Percentiles rank a stretch among this genome's conserved stretches.
Conservation (phyloP, 352 stramenopile species). For the Plasmopara viticola region DNA sequence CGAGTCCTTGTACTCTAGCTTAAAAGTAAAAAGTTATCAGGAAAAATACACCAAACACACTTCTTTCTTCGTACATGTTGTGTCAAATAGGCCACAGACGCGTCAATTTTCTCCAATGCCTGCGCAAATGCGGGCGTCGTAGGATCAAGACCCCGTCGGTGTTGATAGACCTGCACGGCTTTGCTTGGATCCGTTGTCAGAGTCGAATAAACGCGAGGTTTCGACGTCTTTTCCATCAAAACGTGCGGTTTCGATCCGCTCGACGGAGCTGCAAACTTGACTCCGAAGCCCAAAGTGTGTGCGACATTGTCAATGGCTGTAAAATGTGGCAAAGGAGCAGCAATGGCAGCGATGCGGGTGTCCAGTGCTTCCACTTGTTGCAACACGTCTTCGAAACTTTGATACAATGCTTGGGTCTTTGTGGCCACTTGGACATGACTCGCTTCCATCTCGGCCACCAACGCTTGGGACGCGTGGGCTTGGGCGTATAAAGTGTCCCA, state of each 20-base stretch:
- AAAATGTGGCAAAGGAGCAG: conserved; percentile 66
- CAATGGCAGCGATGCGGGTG: conserved; percentile 53
- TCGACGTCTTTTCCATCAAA: conserved; percentile 14
- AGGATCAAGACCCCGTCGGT: conserved; percentile 64
- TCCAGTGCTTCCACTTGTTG: conserved; percentile 59
- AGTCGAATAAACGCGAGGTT: conserved; percentile 1
- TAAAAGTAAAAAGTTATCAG: conserved; percentile 1
- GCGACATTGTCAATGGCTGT: conserved; percentile 52
- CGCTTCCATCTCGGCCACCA: conserved; percentile 78
- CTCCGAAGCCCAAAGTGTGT: conserved; percentile 53
- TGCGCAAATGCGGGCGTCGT: conserved; percentile 53
- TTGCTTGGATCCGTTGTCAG: conserved; percentile 11
- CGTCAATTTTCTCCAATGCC: conserved; percentile 66
- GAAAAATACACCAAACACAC: conserved; percentile 1
- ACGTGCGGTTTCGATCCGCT: conserved; percentile 7
- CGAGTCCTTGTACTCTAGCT: conserved; percentile 68
- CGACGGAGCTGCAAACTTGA: conserved; percentile 51
- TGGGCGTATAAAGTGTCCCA: conserved; percentile 46
- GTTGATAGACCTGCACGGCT: conserved; percentile 70
- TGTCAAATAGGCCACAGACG: conserved; percentile 53
- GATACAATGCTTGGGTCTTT: conserved; percentile 72
- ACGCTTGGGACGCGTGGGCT: conserved; percentile 48
- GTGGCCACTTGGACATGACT: conserved; percentile 67
- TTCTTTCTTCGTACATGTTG: conserved; percentile 42
- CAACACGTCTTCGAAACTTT: conserved; percentile 64